Percentiles rank a stretch among this genome's conserved stretches.
Conservation (phyloP, 345 rosid genomes). For the Gossypium arboreum region DNA sequence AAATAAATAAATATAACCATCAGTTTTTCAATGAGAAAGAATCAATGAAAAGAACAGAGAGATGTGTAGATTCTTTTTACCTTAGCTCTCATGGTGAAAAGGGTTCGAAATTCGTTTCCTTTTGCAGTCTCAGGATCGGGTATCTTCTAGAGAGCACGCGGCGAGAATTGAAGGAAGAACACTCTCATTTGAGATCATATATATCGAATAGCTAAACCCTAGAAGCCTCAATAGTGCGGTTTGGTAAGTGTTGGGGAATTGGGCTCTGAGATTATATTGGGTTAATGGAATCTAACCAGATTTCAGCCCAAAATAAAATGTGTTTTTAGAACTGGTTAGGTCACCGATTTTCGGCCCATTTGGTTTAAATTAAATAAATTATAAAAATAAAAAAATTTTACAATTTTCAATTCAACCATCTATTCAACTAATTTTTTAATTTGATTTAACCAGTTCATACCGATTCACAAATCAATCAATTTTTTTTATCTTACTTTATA, state of each 20-base stretch:
- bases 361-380: too few relatives aligned
- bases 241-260: neutral
- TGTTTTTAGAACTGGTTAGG: too few relatives aligned
- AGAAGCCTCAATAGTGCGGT: neutral
- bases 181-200: neutral
- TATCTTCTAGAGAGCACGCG: neutral
- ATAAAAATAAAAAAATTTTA: too few relatives aligned
- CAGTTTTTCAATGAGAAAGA: neutral
- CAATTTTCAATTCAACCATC: too few relatives aligned
- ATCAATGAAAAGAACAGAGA: neutral
- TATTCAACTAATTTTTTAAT: too few relatives aligned
- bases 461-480: too few relatives aligned
- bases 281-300: neutral
- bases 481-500: too few relatives aligned
- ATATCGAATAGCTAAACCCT: neutral
- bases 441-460: too few relatives aligned
- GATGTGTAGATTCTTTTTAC: slow-evolving; percentile 21
- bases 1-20: neutral
- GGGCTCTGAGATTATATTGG: neutral
- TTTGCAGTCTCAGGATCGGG: neutral
- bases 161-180: neutral
- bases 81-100: slow-evolving; percentile 81
- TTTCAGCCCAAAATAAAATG: neutral
- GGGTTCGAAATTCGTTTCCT: neutral
- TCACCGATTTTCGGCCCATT: too few relatives aligned